These are phyloP conservation scores for Aspergillus sp. DNA, from an alignment of 2,329 filamentous ascomycete species.

Conservation along the genomic window DNA sequence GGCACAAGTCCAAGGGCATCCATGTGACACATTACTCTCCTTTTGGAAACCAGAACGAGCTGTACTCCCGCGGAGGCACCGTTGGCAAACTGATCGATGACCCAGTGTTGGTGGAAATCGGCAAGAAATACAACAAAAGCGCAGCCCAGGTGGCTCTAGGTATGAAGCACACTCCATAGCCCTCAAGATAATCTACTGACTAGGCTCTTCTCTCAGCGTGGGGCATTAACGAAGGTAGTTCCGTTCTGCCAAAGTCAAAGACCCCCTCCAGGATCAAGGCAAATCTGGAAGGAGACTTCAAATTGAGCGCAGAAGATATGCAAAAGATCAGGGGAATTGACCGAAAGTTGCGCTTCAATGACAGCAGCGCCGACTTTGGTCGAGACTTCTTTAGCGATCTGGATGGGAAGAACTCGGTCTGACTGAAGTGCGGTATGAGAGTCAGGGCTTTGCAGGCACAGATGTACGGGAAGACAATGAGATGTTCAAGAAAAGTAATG, in stretches of 20 bases:
- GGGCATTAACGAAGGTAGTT: constrained; percentile 53
- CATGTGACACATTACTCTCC: constrained; percentile 57
- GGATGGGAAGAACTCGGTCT: constrained; percentile 50
- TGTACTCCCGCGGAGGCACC: constrained; percentile 46
- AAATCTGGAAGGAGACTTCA: constrained; percentile 56
- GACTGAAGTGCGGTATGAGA: background rate
- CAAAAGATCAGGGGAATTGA: constrained; percentile 56
- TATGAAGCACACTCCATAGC: constrained; percentile 17
- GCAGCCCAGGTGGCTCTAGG: constrained; percentile 52
- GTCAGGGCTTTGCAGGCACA: too few relatives aligned
- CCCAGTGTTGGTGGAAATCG: constrained; percentile 49
- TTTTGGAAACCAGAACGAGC: constrained; percentile 54
- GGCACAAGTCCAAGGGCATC: constrained; percentile 50
- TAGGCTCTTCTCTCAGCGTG: constrained; percentile 40
- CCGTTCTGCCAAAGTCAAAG: constrained; percentile 56
- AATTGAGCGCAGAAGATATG: constrained; percentile 57
- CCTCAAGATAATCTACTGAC: background rate
- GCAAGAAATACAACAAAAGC: constrained; percentile 52
- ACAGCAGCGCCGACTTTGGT: constrained; percentile 56
- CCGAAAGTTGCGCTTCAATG: constrained; percentile 63
- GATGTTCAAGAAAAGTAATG: too few relatives aligned
- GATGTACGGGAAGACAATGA: too few relatives aligned
- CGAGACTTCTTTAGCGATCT: constrained; percentile 59
- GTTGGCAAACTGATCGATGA: constrained; percentile 53
- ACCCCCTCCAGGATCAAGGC: constrained; percentile 41